Evolutionary conservation across 2,329 filamentous ascomycete species (phyloP), one percentile per base, ranked within the genome.

Genomic region (Verticillium isaacii): DNA sequence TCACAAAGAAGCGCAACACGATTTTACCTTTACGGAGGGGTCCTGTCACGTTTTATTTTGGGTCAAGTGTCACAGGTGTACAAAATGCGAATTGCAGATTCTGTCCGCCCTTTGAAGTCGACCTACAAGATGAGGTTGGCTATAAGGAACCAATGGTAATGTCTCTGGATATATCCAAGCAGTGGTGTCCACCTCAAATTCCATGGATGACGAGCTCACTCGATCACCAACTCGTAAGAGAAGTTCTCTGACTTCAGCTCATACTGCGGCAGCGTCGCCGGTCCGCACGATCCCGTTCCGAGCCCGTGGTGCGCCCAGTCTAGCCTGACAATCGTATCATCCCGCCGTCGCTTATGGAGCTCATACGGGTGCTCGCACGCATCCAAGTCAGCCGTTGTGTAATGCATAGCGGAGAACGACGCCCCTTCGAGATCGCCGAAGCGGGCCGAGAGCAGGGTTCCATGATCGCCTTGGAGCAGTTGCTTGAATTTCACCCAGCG

Each of bases 271-370:
- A 83, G 63, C 23, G 82, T 84, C 61, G 80, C 80, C 0, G 85
- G 85, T 29, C 86, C 86, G 71, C 86, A 89, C 58, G 82, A 85
- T 7, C 81, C 86, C 11, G 83, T 87, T 0, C 86, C 86, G 36
- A 89, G 66, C 0, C 86, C 87, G 69, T 89, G 85, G 71, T 89
- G 85, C 65, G 75, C 77, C 76, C 81, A 85, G 72, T 89, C 86
- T 61, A 89, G 67, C 60, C 85, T 75, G 2, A 89, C 74, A 34
- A 88, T 71, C 41, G 83, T 80, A 65, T 86, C 81, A 15, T 84
- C 74, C 61, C 75, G 71, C 69, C 70, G 76, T 23, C 75, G 73
- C 71, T 77, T 78, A 63, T 75, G 71, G 65, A 91, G 71, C 75
- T 90, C 85, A 68, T 83, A 81, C 12, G 87, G 86, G 71, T 91